Percentiles rank a stretch among this genome's conserved stretches.
Conservation (phyloP, 2,329 filamentous ascomycete species). For the Aureobasidium sp. region DNA sequence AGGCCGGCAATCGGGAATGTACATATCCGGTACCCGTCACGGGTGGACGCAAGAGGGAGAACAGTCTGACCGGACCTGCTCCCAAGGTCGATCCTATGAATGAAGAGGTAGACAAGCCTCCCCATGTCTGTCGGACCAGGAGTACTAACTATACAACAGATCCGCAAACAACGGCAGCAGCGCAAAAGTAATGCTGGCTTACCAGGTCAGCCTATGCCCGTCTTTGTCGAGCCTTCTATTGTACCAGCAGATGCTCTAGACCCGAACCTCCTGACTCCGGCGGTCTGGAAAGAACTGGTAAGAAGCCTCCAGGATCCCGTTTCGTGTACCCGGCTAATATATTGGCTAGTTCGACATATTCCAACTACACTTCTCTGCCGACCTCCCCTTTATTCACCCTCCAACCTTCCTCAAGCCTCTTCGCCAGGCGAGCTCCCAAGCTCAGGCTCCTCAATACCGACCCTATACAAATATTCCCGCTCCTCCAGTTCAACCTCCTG, state of each 20-base stretch:
- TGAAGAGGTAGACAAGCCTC: not conserved
- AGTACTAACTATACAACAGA: not conserved
- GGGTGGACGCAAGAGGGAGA: constrained; percentile 19
- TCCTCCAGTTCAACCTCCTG: constrained; percentile 39
- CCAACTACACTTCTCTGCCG: constrained; percentile 61
- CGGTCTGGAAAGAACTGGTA: constrained; percentile 58
- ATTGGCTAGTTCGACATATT: constrained; percentile 52
- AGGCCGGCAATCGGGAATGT: constrained; percentile 63
- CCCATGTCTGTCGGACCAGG: not conserved
- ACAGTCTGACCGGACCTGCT: constrained; percentile 9
- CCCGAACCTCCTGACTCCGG: constrained; percentile 51
- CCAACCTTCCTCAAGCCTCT: constrained; percentile 50
- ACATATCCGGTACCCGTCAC: constrained; percentile 53
- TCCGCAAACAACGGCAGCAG: constrained; percentile 8
- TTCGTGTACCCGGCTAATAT: constrained; percentile 14
- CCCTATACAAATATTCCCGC: constrained; percentile 14
- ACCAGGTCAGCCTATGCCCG: constrained; percentile 7
- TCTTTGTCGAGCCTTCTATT: not conserved
- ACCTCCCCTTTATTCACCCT: constrained; percentile 63
- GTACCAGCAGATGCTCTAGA: constrained; percentile 47
- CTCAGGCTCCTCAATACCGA: constrained; percentile 11
- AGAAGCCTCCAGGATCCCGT: constrained; percentile 10
- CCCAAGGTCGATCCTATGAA: not conserved
- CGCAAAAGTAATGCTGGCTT: constrained; percentile 12
- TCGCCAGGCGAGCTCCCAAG: constrained; percentile 21